These are phyloP conservation scores for Serendipita indica DNA, from an alignment of 768 basidiomycete species.

Conservation along the genomic window DNA sequence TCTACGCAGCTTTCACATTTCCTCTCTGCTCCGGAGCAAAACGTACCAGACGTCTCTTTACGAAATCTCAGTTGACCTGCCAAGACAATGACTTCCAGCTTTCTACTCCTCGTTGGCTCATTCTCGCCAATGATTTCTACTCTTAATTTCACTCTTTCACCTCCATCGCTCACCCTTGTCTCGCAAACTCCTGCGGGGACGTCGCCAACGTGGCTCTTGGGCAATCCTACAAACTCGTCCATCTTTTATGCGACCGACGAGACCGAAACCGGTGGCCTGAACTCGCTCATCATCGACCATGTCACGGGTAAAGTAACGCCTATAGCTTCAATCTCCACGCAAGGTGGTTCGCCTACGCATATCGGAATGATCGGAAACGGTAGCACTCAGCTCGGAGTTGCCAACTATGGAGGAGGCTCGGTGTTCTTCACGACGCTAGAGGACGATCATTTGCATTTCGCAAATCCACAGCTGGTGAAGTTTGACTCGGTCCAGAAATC, in stretches of 20 bases:
- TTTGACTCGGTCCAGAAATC: background rate
- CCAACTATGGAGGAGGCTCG: conserved; percentile 4
- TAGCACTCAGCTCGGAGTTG: background rate
- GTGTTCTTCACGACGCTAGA: conserved; percentile 1
- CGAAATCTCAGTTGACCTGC: too few relatives aligned
- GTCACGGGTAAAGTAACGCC: background rate
- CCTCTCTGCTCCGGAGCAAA: too few relatives aligned
- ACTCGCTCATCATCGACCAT: background rate
- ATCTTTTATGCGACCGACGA: conserved; percentile 8
- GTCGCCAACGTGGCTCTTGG: background rate
- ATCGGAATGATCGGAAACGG: background rate
- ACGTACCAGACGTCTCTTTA: too few relatives aligned
- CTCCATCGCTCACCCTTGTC: background rate
- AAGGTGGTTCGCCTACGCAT: conserved; percentile 4
- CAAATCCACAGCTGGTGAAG: background rate
- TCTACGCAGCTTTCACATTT: too few relatives aligned
- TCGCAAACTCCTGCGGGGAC: background rate
- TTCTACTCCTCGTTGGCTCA: background rate
- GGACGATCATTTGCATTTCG: background rate
- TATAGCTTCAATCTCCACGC: background rate
- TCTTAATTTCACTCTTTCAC: background rate
- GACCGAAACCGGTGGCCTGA: background rate
- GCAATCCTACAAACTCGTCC: background rate
- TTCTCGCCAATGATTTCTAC: conserved; percentile 4
- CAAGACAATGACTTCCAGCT: conserved; percentile 3